Evolutionary conservation across 805 yeast species (phyloP).

Genomic region (Zygotorulaspora chibaensis): DNA sequence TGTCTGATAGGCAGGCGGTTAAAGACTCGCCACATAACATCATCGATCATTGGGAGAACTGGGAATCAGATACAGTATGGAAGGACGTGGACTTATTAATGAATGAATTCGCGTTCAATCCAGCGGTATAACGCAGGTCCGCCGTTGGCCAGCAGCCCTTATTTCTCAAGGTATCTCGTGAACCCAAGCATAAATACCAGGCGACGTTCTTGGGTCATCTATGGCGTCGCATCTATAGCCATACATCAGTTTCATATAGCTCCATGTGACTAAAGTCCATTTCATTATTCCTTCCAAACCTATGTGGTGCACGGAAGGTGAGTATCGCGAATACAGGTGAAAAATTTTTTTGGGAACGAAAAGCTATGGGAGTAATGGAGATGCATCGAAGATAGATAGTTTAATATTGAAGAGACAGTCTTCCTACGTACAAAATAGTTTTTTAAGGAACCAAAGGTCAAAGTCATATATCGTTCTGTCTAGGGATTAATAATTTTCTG

Average conservation of each 20-base stretch:
- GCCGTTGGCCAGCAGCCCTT: too few relatives aligned
- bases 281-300: background rate
- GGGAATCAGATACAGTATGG: slow-evolving; percentile 47
- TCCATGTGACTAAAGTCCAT: background rate
- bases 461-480: background rate
- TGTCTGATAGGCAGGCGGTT: slow-evolving; percentile 9
- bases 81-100: slow-evolving; percentile 83
- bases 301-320: background rate
- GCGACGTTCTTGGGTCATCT: too few relatives aligned
- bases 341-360: background rate
- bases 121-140: slow-evolving; percentile 36
- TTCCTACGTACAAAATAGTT: background rate
- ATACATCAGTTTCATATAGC: background rate
- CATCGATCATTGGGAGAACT: slow-evolving; percentile 39
- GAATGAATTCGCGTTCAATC: slow-evolving; percentile 89
- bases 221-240: too few relatives aligned
- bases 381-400: slow-evolving; percentile 1
- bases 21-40: slow-evolving; percentile 29
- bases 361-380: background rate
- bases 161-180: too few relatives aligned
- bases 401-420: background rate
- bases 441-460: background rate
- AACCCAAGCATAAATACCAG: too few relatives aligned
- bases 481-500: background rate
- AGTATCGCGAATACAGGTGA: background rate